Conservation (phyloP, 2,329 filamentous ascomycete species). For the Neofusicoccum umdonicola region DNA sequence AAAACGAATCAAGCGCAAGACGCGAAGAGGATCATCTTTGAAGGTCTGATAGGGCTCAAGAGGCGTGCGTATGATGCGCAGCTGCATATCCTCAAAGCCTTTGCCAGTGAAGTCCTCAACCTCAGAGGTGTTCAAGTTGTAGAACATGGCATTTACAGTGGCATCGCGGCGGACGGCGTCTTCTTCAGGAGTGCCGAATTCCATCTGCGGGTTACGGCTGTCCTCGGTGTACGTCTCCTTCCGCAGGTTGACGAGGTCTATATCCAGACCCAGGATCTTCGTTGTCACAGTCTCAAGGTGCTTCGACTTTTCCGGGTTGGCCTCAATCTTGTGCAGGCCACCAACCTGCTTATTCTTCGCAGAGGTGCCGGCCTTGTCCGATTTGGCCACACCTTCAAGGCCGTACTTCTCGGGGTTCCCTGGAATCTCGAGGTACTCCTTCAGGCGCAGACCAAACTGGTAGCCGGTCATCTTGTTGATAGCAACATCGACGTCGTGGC, state of each 20-base stretch:
- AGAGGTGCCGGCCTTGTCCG: conserved; percentile 37
- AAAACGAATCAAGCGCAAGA: conserved; percentile 85
- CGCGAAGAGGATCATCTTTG: conserved; percentile 85
- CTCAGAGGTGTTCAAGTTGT: conserved; percentile 75
- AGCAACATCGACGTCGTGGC: conserved; percentile 80
- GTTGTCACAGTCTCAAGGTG: conserved; percentile 90
- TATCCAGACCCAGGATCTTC: conserved; percentile 78
- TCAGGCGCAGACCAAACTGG: conserved; percentile 68
- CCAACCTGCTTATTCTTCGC: conserved; percentile 61
- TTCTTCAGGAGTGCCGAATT: conserved; percentile 88
- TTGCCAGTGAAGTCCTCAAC: conserved; percentile 81
- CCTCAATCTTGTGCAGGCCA: conserved; percentile 80
- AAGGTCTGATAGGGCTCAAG: conserved; percentile 89
- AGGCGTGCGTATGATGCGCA: conserved; percentile 76
- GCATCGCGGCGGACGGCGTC: conserved; percentile 88
- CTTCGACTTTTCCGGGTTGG: conserved; percentile 95
- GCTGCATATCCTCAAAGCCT: conserved; percentile 72
- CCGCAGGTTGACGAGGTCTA: conserved; percentile 91
- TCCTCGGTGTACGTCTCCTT: conserved; percentile 90
- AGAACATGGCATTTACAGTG: conserved; percentile 93
- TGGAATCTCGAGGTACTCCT: conserved; percentile 63
- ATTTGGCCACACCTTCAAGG: conserved; percentile 39
- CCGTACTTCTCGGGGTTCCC: conserved; percentile 62
- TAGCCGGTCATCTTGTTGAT: conserved; percentile 84
- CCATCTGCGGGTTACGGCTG: conserved; percentile 85